These are phyloP conservation scores for Coelastrella sp. DNA, from an alignment of 139 green algal species.

Conservation along the genomic window DNA sequence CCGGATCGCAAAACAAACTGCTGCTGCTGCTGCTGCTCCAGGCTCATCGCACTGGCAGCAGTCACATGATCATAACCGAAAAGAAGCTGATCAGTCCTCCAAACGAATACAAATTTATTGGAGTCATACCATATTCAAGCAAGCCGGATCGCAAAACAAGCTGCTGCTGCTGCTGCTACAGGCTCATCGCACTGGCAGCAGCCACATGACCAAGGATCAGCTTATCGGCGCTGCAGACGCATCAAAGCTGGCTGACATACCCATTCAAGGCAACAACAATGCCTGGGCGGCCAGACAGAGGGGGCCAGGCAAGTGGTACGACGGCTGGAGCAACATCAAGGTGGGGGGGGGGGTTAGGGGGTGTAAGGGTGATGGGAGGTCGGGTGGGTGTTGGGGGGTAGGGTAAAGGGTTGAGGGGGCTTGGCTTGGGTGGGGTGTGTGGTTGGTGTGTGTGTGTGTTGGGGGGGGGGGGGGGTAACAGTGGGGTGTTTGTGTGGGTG, in stretches of 20 bases:
- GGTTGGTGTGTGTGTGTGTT: too few relatives aligned
- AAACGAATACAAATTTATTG: background rate
- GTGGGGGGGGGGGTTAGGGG: background rate
- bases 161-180: background rate
- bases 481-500: too few relatives aligned
- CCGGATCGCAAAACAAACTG: background rate
- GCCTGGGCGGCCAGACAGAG: background rate
- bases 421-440: too few relatives aligned
- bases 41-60: constrained; percentile 15
- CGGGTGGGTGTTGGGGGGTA: too few relatives aligned
- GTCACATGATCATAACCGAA: constrained; percentile 12
- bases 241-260: constrained; percentile 44
- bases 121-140: constrained; percentile 48
- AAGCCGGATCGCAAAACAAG: background rate
- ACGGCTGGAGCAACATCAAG: constrained; percentile 64
- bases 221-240: constrained; percentile 71
- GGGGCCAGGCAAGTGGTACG: constrained; percentile 44
- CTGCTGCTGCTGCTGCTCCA: constrained; percentile 1
- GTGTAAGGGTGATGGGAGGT: too few relatives aligned
- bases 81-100: constrained; percentile 70
- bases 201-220: constrained; percentile 47
- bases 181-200: constrained; percentile 22
- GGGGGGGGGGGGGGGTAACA: too few relatives aligned
- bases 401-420: too few relatives aligned
- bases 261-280: constrained; percentile 54